These are phyloP conservation scores for Phytophthora cryptogea DNA, from an alignment of 352 stramenopile genomes.

Conservation along the genomic window DNA sequence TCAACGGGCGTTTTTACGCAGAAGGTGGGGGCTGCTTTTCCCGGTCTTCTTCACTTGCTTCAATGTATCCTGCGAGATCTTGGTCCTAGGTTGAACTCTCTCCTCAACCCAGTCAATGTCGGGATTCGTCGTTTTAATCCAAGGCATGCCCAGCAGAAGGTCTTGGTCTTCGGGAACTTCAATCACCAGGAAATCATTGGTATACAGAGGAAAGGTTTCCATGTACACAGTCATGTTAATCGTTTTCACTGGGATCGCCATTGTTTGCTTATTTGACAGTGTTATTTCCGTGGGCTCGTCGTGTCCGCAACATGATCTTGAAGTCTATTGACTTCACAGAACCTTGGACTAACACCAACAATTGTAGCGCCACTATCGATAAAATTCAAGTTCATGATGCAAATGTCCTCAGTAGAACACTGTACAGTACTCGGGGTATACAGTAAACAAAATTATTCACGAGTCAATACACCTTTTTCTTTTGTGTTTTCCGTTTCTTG, in stretches of 20 bases:
- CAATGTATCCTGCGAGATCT: neutral
- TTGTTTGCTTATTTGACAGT: constrained; percentile 3
- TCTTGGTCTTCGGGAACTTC: constrained; percentile 13
- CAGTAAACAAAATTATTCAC: constrained; percentile 14
- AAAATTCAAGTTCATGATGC: constrained; percentile 22
- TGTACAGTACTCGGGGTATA: constrained; percentile 13
- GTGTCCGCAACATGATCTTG: constrained; percentile 8
- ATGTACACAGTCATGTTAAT: constrained; percentile 11
- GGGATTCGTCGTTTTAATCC: constrained; percentile 4
- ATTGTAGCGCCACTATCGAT: constrained; percentile 21
- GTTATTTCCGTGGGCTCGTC: constrained; percentile 9
- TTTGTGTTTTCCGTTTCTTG: constrained; percentile 4
- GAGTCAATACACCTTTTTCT: constrained; percentile 1
- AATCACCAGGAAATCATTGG: constrained; percentile 15
- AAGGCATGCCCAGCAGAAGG: constrained; percentile 17
- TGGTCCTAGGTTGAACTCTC: neutral
- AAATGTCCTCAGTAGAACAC: neutral
- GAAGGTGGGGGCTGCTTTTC: neutral
- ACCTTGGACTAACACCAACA: constrained; percentile 12
- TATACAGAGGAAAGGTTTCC: constrained; percentile 8
- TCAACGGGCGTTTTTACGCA: neutral
- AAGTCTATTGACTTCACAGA: constrained; percentile 8
- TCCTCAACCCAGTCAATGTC: constrained; percentile 21
- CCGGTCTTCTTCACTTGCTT: neutral
- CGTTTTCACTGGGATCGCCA: constrained; percentile 1